phyloP scores from a whole-genome alignment of 257 asterid genomes.

The Gentiana macrophylla region DNA sequence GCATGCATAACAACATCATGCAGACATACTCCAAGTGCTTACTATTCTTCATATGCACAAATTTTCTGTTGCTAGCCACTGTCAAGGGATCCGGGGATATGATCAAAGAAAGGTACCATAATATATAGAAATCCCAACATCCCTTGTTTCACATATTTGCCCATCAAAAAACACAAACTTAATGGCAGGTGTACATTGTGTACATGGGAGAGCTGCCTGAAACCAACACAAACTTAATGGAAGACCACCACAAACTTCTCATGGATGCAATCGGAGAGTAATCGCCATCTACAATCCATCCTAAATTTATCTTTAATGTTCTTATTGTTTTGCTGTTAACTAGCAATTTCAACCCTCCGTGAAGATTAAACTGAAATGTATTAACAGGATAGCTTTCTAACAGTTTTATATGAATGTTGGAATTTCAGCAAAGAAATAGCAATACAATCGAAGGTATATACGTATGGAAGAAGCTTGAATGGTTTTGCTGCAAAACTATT shows the following conservation, averaged over 20 bases:
- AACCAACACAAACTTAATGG: conserved; percentile 14
- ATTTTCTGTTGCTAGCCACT: too few relatives aligned
- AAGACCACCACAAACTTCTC: conserved; percentile 40
- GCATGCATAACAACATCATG: too few relatives aligned
- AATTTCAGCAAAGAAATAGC: conserved; percentile 41
- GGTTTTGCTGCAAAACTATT: conserved; percentile 58
- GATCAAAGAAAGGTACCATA: too few relatives aligned
- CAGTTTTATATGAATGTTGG: not conserved
- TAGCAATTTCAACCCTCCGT: too few relatives aligned
- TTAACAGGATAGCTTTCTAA: not conserved
- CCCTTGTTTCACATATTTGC: too few relatives aligned
- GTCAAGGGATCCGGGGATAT: too few relatives aligned
- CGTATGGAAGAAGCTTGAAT: conserved; percentile 61
- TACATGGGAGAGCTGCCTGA: conserved; percentile 72
- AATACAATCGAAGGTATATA: conserved; percentile 39
- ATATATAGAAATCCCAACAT: too few relatives aligned
- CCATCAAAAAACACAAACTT: too few relatives aligned
- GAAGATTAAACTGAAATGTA: too few relatives aligned
- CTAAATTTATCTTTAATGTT: not conserved
- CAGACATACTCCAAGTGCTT: too few relatives aligned
- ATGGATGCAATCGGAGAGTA: conserved; percentile 59
- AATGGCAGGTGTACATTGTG: conserved; percentile 58
- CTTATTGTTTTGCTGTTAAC: not conserved
- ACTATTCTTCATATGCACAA: too few relatives aligned
- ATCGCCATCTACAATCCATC: not conserved